These are phyloP conservation scores for Kwoniella pini DNA, from an alignment of 768 basidiomycete genomes.

Conservation along the genomic window DNA sequence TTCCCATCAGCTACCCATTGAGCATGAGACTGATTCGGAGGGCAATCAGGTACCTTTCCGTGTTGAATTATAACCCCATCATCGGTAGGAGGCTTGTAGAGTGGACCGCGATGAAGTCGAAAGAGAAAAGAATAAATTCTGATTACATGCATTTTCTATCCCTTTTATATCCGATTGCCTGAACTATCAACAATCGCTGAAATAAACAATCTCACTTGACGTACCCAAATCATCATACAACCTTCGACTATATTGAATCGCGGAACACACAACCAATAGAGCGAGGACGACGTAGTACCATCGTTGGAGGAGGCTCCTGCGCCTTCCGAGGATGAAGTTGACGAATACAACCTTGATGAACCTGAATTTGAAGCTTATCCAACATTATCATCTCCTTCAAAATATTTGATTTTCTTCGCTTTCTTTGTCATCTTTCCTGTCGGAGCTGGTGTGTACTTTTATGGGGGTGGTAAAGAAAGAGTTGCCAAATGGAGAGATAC, in stretches of 20 bases:
- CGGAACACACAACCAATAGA: neutral
- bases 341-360: slow-evolving; percentile 18
- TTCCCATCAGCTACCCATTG: slow-evolving; percentile 52
- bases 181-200: neutral
- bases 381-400: slow-evolving; percentile 37
- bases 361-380: slow-evolving; percentile 20
- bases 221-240: neutral
- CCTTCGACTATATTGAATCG: neutral
- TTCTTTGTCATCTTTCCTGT: slow-evolving; percentile 59
- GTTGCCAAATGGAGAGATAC: too few species aligned
- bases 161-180: neutral
- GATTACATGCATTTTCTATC: slow-evolving; percentile 23
- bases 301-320: slow-evolving; percentile 42
- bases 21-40: slow-evolving; percentile 59
- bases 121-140: slow-evolving; percentile 14
- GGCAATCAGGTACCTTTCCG: slow-evolving; percentile 90
- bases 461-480: slow-evolving; percentile 39
- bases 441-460: slow-evolving; percentile 38
- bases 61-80: slow-evolving; percentile 76
- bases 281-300: slow-evolving; percentile 17
- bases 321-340: neutral
- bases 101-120: neutral
- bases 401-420: slow-evolving; percentile 52
- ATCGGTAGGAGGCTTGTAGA: slow-evolving; percentile 7
- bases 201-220: too few species aligned